Evolutionary conservation across 305 asterid genomes (phyloP), one percentile per base, ranked within the genome.

Genomic region (Plantago lanceolata): DNA sequence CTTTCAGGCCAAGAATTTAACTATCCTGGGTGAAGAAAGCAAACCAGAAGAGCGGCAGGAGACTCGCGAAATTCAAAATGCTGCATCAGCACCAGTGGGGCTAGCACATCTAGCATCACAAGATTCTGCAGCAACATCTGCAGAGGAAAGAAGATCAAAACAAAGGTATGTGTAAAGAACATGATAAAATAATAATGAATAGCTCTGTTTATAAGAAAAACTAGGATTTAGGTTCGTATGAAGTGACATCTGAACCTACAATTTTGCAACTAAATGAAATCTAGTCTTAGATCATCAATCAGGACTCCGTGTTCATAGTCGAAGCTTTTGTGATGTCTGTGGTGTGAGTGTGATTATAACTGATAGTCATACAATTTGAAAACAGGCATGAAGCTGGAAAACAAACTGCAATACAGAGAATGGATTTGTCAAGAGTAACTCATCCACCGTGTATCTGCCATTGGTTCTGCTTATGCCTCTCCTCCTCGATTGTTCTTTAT

Each of bases 381-480:
- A 16, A 26, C 69, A 75, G 79, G 74, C 35, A 1, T 63, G 68
- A 31, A 67, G 71, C 47, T 7, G 65, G 57, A 19, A 69, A n/a
- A 48, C 55, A 49, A 31, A 68, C 37, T 2, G 47, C 61, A 54
- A 19, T 71, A 47, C 40, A 65, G 47, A 48, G 33, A 57, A 6
- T 48, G 6, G 64, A 8, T 12, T 53, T 51, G 44, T 64, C 74
- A 61, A 61, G 70, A 65, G 57, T 65, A 61, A 51, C 68, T 43
- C 73, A 56, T 3, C 3, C 71, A 15, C 70, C 83, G 0, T 83
- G 79, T 49, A 77, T 79, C 8, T 54, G 70, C 45, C 76, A 71
- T 16, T 80, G 84, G 89, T 48, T 81, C 56, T 80, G 79, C 61
- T 66, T 80, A 26, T 76, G 84, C 61, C 67, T 82, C 66, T 75